These are phyloP conservation scores for Erigeron canadensis DNA, from an alignment of 129 eudicot species.

Conservation along the genomic window DNA sequence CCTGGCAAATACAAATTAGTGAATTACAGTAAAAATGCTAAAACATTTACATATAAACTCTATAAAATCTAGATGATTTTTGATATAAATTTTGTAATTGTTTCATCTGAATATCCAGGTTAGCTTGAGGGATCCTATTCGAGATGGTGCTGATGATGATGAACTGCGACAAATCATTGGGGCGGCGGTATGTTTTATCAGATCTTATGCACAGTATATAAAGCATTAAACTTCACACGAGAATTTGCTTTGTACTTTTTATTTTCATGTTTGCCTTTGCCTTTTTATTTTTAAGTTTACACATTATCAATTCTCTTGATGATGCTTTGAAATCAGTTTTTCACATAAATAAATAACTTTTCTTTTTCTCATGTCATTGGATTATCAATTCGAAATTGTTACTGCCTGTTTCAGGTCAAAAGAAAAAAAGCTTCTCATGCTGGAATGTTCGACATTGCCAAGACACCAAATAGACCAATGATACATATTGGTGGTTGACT, in stretches of 20 bases:
- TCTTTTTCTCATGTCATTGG: background rate
- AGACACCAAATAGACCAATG: slow-evolving; percentile 99
- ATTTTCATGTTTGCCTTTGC: background rate
- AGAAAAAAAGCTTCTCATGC: slow-evolving; percentile 97
- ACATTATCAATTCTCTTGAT: background rate
- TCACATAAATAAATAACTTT: background rate
- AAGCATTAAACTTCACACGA: background rate
- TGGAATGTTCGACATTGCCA: slow-evolving; percentile 96
- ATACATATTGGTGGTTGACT: slow-evolving; percentile 94
- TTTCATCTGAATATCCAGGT: slow-evolving; percentile 45
- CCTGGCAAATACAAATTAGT: background rate
- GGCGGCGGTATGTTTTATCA: slow-evolving; percentile 64
- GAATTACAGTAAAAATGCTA: background rate
- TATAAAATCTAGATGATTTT: background rate
- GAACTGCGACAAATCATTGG: slow-evolving; percentile 73
- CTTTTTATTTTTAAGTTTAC: background rate
- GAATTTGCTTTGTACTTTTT: background rate
- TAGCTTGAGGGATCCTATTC: slow-evolving; percentile 97
- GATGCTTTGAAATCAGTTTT: background rate
- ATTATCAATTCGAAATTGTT: background rate
- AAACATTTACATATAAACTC: background rate
- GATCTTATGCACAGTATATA: slow-evolving; percentile 10
- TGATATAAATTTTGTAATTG: background rate
- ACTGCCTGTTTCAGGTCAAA: slow-evolving; percentile 59
- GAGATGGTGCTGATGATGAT: slow-evolving; percentile 77